Evolutionary conservation across 495 filamentous ascomycete species (phyloP), one percentile per base, ranked within the genome.

Genomic region (Amphirosellinia nigrospora): DNA sequence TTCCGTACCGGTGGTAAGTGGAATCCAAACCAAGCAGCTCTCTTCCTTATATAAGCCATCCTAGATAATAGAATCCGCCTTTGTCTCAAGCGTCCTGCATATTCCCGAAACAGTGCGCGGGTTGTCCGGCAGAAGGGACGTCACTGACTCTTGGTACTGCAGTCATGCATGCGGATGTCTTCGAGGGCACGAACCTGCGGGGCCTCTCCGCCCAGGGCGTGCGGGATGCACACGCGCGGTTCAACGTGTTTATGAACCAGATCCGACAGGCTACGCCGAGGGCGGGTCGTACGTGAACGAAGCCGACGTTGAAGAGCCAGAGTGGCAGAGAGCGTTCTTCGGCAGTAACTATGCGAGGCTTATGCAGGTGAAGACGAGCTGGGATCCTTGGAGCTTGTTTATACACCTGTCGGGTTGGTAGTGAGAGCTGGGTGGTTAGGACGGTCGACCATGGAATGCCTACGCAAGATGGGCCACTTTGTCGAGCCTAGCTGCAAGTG

Each of bases 251-350:
- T 0, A 74, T 77, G 70, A 71, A 80, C 16, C 38, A 65, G 38
- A 73, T 73, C 69, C 71, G 75, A 36, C 74, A 64, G 26, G 73
- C 82, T 11, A 77, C 79, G 2, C 79, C 1, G 81, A 79, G 0
- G 78, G 79, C 0, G 86, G 84, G 0, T 83, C 78, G 0, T 88
- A 88, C 43, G 34, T 81, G 0, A 85, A 82, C 53, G 86, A 89
- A 77, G 82, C 76, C 32, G 87, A 91, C 74, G 77, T 87, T n/a
- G 79, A 85, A 59, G 89, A 92, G 76, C 89, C 89, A 0, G 75
- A 89, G 60, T 92, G 87, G 79, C 86, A 89, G 61, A 80, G 85
- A 72, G 83, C 86, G 0, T 93, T 90, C 78, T 93, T 85, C 55
- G 90, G 82, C 5, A 66, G 11, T 1, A 82, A 83, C 28, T 89